phyloP scores from a whole-genome alignment of 257 asterid genomes.

The Solanum lycopersicoides region DNA sequence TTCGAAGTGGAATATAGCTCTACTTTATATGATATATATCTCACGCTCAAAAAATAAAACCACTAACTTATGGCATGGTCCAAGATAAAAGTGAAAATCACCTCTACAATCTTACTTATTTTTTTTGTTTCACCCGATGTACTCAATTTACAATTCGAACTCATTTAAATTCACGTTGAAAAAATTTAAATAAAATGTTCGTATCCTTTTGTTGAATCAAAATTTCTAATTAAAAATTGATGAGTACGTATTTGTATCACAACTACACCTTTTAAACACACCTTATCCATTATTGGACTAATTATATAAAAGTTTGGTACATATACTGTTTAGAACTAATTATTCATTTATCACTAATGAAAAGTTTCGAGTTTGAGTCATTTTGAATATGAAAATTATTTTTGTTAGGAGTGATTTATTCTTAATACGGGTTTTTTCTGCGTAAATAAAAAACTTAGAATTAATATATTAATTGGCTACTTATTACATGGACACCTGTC shows the following conservation, averaged over 20 bases:
- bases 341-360: neutral
- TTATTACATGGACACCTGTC: neutral
- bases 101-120: constrained; percentile 14
- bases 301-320: neutral
- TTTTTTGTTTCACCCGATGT: neutral
- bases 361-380: accelerated
- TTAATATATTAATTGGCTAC: neutral
- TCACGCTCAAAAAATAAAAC: constrained; percentile 34
- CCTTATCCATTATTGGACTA: neutral
- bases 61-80: constrained; percentile 23
- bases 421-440: too few species aligned
- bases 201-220: neutral
- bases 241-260: neutral
- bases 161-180: neutral
- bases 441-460: too few species aligned
- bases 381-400: accelerated
- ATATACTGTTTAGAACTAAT: neutral
- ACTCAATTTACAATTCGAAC: neutral
- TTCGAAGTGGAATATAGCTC: constrained; percentile 25
- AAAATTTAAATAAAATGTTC: accelerated
- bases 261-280: neutral
- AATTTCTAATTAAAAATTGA: neutral
- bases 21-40: constrained; percentile 30
- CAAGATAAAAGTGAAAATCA: constrained; percentile 9
- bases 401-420: too few species aligned